Evolutionary conservation across 2,329 filamentous ascomycete species (phyloP).

Genomic region (Scopulariopsis brevicaulis): DNA sequence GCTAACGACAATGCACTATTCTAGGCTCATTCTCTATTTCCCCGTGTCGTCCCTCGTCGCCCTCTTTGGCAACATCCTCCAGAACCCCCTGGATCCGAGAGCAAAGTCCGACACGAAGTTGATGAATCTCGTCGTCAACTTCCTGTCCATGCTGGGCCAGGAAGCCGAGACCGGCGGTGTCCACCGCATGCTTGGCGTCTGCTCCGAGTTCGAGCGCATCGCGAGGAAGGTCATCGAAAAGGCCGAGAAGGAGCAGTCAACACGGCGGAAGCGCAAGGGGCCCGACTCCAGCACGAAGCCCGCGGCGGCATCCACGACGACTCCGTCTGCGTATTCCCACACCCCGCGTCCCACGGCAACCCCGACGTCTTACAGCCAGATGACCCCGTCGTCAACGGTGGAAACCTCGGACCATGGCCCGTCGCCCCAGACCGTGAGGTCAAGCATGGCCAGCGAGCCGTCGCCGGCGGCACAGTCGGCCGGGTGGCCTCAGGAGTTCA

Average conservation of each 20-base stretch:
- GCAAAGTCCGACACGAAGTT: constrained; percentile 81
- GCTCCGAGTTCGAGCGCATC: constrained; percentile 93
- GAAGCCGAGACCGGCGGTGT: constrained; percentile 87
- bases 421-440: constrained; percentile 14
- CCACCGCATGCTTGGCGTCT: constrained; percentile 86
- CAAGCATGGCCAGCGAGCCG: constrained; percentile 21
- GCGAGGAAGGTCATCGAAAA: constrained; percentile 85
- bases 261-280: constrained; percentile 75
- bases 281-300: constrained; percentile 27
- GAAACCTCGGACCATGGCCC: neutral
- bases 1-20: neutral
- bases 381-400: constrained; percentile 15
- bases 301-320: constrained; percentile 10
- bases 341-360: constrained; percentile 16
- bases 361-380: constrained; percentile 12
- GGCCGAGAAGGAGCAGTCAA: constrained; percentile 72
- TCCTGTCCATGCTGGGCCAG: constrained; percentile 77
- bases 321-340: constrained; percentile 11
- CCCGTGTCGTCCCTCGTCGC: constrained; percentile 92
- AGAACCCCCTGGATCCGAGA: constrained; percentile 83
- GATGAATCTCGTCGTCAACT: constrained; percentile 89
- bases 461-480: constrained; percentile 32
- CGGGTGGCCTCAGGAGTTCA: constrained; percentile 36
- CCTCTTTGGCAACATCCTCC: constrained; percentile 88
- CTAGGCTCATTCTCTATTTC: constrained; percentile 84